Base-by-base conservation (phyloP, 768 basidiomycete genomes). In the Phaeolepiota aurea region DNA sequence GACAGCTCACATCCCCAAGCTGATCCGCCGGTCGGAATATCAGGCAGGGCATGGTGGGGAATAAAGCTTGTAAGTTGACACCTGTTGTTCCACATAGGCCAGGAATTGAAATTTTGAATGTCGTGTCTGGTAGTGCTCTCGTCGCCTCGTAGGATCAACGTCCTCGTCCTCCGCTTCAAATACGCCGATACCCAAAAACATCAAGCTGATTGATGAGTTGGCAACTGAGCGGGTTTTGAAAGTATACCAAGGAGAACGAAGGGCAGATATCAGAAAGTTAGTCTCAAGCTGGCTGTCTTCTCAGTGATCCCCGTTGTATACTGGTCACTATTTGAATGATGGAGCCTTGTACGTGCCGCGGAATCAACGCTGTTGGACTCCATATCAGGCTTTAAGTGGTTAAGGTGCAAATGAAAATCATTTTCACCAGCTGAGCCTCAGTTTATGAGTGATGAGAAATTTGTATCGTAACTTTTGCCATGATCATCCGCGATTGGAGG, bases 1-100 rank as follows among this genome's bases (percentile, higher is more conserved):
- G 79, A 77, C 43, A 67, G 71, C 34, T 66, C 66, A 2, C 56
- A 60, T 14, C 54, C 63, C 4, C 44, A 50, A 20, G 64, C 72
- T 32, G 62, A 62, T 3, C 61, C 72, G 2, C 68, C 74, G 9
- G 55, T 58, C 16, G 77, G 82, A 19, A 72, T 86, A 20, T 71
- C 71, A 13, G 63, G 85, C 28, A 66, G 87, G 19, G 85, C 87
- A 4, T 91, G 88, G 89, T 79, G 77, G 56, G 88, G 88, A 3
- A 72, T 88, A 23, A 88, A 89, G 55, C 67, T 86, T 32, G 89
- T 90, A 48, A 32, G 80, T 68, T 4, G 28, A 1, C n/a, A n/a
- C n/a, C n/a, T n/a, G n/a, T n/a, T n/a, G n/a, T n/a, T n/a, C n/a
- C n/a, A n/a, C n/a, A n/a, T n/a, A n/a, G n/a, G n/a, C n/a, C n/a